Percentiles rank a stretch among this genome's conserved stretches.
phyloP scores from a whole-genome alignment of 2,329 filamentous ascomycete genomes.

The Aspergillus puulaauensis region DNA sequence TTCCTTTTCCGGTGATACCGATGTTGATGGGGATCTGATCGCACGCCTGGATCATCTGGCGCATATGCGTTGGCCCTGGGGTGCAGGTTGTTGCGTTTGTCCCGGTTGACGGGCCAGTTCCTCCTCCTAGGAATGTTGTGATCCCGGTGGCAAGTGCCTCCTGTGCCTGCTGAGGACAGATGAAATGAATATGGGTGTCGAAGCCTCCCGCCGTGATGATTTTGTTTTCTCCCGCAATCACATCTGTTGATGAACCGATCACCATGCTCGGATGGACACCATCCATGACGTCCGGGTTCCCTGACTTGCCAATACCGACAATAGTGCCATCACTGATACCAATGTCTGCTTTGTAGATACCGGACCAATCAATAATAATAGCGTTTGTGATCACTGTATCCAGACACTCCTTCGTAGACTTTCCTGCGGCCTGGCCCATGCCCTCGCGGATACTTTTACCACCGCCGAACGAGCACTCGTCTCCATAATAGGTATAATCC shows the following conservation, averaged over 20 bases:
- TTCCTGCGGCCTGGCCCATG: slow-evolving; percentile 88
- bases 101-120: slow-evolving; percentile 87
- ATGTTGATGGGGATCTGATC: slow-evolving; percentile 81
- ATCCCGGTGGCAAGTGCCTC: slow-evolving; percentile 83
- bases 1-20: slow-evolving; percentile 91
- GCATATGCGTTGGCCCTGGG: slow-evolving; percentile 77
- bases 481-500: slow-evolving; percentile 80
- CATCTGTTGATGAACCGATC: slow-evolving; percentile 84
- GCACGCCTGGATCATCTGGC: slow-evolving; percentile 84
- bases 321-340: slow-evolving; percentile 87
- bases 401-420: slow-evolving; percentile 68
- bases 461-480: slow-evolving; percentile 93
- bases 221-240: slow-evolving; percentile 84
- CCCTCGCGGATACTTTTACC: slow-evolving; percentile 92
- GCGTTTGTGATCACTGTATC: slow-evolving; percentile 90
- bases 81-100: slow-evolving; percentile 94
- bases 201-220: slow-evolving; percentile 89
- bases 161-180: slow-evolving; percentile 86
- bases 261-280: slow-evolving; percentile 76
- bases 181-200: slow-evolving; percentile 90
- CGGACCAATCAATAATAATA: slow-evolving; percentile 83
- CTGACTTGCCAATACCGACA: slow-evolving; percentile 86
- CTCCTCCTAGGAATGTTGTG: slow-evolving; percentile 87
- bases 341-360: slow-evolving; percentile 96
- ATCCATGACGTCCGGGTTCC: slow-evolving; percentile 96